A percentile compares a stretch with the other conserved stretches of the same genome.
Evolutionary conservation across 805 yeast genomes (phyloP).

Genomic region (Yarrowia deformans): DNA sequence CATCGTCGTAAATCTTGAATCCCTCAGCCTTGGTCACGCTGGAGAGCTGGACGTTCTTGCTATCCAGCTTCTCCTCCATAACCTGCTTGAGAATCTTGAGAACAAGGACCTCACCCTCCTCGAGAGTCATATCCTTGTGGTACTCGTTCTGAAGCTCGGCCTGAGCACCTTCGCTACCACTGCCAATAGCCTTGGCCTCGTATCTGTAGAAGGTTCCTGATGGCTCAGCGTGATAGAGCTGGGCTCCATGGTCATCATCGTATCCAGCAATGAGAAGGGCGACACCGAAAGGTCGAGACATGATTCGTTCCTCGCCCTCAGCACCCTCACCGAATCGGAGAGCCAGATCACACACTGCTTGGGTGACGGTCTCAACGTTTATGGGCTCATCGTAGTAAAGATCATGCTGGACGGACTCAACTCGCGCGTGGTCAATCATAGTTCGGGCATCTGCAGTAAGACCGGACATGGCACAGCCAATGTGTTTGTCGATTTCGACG

Average conservation of each 20-base stretch:
- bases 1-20: slow-evolving; percentile 82
- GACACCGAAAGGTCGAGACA: slow-evolving; percentile 99
- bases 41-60: slow-evolving; percentile 93
- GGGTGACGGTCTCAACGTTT: slow-evolving; percentile 91
- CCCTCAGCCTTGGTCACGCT: slow-evolving; percentile 87
- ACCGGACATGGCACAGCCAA: slow-evolving; percentile 99
- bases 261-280: slow-evolving; percentile 95
- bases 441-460: slow-evolving; percentile 98
- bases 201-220: slow-evolving; percentile 97
- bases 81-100: slow-evolving; percentile 93
- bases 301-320: slow-evolving; percentile 88
- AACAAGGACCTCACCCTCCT: slow-evolving; percentile 90
- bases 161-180: slow-evolving; percentile 99
- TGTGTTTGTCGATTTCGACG: slow-evolving; percentile 89
- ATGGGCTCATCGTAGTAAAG: slow-evolving; percentile 91
- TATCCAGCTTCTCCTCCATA: slow-evolving; percentile 98
- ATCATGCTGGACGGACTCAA: slow-evolving; percentile 78
- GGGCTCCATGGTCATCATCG: slow-evolving; percentile 91
- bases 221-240: slow-evolving; percentile 97
- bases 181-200: slow-evolving; percentile 98
- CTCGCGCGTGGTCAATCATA: slow-evolving; percentile 98
- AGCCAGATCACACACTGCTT: slow-evolving; percentile 96
- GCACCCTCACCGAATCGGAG: slow-evolving; percentile 97
- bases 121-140: slow-evolving; percentile 82
- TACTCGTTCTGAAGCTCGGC: slow-evolving; percentile 96